These are phyloP conservation scores for Saccharomyces hybrid DNA, from an alignment of 1,139 yeast species.

Conservation along the genomic window DNA sequence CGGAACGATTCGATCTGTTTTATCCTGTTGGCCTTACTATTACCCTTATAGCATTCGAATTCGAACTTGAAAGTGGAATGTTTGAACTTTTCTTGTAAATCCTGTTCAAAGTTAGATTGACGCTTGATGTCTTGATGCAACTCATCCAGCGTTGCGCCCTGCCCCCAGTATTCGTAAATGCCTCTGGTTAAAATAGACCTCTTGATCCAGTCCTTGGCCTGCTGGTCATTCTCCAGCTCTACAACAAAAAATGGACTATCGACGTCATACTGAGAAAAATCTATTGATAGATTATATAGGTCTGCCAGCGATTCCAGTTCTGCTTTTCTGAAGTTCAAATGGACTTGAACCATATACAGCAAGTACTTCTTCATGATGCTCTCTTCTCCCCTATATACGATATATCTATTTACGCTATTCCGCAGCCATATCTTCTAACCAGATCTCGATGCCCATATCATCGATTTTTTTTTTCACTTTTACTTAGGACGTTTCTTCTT, in stretches of 20 bases:
- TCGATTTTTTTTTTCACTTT: neutral
- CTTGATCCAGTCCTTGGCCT: slow-evolving; percentile 55
- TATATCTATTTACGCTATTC: neutral
- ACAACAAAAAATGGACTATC: slow-evolving; percentile 66
- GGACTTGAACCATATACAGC: slow-evolving; percentile 76
- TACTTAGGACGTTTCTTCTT: neutral
- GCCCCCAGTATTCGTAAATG: slow-evolving; percentile 81
- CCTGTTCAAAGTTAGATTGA: slow-evolving; percentile 23
- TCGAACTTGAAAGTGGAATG: slow-evolving; percentile 69
- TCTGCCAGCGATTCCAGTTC: slow-evolving; percentile 82
- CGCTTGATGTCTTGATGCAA: slow-evolving; percentile 49
- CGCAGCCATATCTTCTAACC: neutral
- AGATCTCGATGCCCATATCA: neutral
- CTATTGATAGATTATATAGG: slow-evolving; percentile 47
- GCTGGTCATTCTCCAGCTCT: slow-evolving; percentile 52
- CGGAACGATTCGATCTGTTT: slow-evolving; percentile 63
- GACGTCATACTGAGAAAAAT: slow-evolving; percentile 52
- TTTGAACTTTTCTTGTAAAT: slow-evolving; percentile 30
- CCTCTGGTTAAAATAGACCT: slow-evolving; percentile 68
- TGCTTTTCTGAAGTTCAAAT: slow-evolving; percentile 68
- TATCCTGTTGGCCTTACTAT: slow-evolving; percentile 46
- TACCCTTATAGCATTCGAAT: slow-evolving; percentile 66
- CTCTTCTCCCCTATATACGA: neutral
- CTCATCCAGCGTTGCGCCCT: slow-evolving; percentile 48
- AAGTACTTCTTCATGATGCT: slow-evolving; percentile 42